Evolutionary conservation across 768 basidiomycete species (phyloP), one percentile per base, ranked within the genome.

Genomic region (Gymnopilus junonius): DNA sequence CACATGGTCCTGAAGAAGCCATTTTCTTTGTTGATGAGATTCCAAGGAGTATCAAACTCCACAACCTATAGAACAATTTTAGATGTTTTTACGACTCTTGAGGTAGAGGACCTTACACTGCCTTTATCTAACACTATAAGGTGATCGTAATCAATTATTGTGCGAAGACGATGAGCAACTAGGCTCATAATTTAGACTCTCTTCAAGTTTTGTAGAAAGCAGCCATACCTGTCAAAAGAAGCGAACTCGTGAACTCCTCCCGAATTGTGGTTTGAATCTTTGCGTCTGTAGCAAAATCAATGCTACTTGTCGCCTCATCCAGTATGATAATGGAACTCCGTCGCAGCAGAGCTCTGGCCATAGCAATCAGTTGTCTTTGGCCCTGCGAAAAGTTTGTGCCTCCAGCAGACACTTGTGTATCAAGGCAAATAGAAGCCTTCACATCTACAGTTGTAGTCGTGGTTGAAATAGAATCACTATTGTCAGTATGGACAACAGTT

Each of bases 371-470:
- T 69, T 98, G 95, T 10, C 94, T 75, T 71, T 98, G 95, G 10
- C 96, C 95, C 62, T 95, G 93, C 1, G 93, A 95, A 75, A 97
- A 96, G 77, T 97, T 97, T 31, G 87, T 82, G 0, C 95, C 95
- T 0, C 94, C 94, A 0, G 92, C 83, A 0, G 93, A 93, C 8
- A 97, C 90, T 63, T 90, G 87, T 0, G 90, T 92, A 20, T 92
- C 87, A 3, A 97, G 81, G 0, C 86, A 82, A 29, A 96, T 78
- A 0, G 79, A 78, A 17, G 27, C 27, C 39, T 45, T 59, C 31
- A 69, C 58, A 21, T 91, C 90, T 2, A 82, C 71, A 23, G 89
- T 87, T 0, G 89, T 90, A 11, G 73, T 71, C 0, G 81, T 75
- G 1, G 81, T 82, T 0, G 78, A 79, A 3, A 72, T 61, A 3